Evolutionary conservation across 192 early-diverging fungal genomes (phyloP).

Genomic region (Lobosporangium transversale): DNA sequence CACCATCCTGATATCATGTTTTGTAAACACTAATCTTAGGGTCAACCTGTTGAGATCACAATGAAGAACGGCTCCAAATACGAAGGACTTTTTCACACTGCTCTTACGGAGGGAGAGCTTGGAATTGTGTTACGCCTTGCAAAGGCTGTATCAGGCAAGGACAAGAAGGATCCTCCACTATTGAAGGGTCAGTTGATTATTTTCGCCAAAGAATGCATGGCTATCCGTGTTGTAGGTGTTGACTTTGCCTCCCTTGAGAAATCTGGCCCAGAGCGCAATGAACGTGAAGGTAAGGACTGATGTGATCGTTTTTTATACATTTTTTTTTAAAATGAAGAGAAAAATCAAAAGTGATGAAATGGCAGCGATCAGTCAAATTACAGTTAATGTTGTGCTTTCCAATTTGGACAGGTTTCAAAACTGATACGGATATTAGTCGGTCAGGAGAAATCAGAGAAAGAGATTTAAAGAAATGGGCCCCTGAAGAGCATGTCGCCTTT

Average conservation of each 20-base stretch:
- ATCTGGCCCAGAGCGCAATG: slow-evolving; percentile 54
- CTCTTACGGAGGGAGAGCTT: slow-evolving; percentile 68
- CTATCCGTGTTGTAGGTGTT: slow-evolving; percentile 60
- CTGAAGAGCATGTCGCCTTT: slow-evolving; percentile 64
- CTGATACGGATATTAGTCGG: slow-evolving; percentile 90
- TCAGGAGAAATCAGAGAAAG: slow-evolving; percentile 74
- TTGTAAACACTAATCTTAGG: too few relatives aligned
- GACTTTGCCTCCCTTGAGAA: slow-evolving; percentile 63
- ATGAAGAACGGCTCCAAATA: slow-evolving; percentile 67
- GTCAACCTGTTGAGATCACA: slow-evolving; percentile 68
- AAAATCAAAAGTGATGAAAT: too few relatives aligned
- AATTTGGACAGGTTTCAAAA: slow-evolving; percentile 84
- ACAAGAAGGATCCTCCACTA: slow-evolving; percentile 54
- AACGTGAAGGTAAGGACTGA: slow-evolving; percentile 58
- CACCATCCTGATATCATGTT: too few relatives aligned
- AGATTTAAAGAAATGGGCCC: slow-evolving; percentile 88
- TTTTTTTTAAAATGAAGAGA: too few relatives aligned
- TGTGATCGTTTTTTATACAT: neutral
- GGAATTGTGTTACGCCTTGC: slow-evolving; percentile 73
- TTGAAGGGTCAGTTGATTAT: slow-evolving; percentile 66
- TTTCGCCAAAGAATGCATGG: slow-evolving; percentile 71
- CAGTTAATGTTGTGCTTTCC: too few relatives aligned
- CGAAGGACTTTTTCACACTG: slow-evolving; percentile 76
- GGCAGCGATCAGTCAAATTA: too few relatives aligned
- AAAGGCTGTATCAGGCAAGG: slow-evolving; percentile 46